Base-by-base conservation (phyloP, 2,329 filamentous ascomycete species). In the Bipolaris oryzae region DNA sequence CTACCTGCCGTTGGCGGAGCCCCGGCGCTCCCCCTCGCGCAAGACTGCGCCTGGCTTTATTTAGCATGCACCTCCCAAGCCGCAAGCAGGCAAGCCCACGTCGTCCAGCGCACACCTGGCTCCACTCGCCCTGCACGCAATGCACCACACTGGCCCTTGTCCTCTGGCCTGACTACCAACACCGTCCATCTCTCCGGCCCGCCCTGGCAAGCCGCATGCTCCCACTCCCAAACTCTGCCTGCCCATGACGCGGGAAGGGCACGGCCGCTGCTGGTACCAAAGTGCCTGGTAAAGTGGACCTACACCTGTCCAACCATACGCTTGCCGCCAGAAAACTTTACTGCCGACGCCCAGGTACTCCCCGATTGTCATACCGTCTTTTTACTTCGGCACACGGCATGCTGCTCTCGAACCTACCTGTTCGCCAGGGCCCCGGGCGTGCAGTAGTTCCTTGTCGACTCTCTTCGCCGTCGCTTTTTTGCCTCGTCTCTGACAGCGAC, bases 31-130 rank as follows among this genome's bases (percentile, higher is more conserved):
- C 53, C 47, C 45, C 53, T 60, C 53, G 53, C 53, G 33, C n/a
- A 41, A 55, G 53, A 44, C 57, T 53, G 48, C 56, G 48, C 42
- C 23, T 53, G 50, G 57, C 57, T 57, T 57, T 60, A 60, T 60
- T 60, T 57, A 56, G 53, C 33, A 51, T 50, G 48, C 39, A 35
- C 21, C 41, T 33, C 48, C 49, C 50, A 57, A 11, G 31, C 53
- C 33, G 39, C 45, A 50, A 50, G 23, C 44, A 34, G 56, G 15
- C 48, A 59, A 53, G 48, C 18, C 41, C 23, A 37, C 10, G 43
- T 51, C 23, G 48, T 41, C 45, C 56, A 55, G 39, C 55, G 21
- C 53, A 49, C 50, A 44, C 28, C 50, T 37, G 37, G 45, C 13
- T 57, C 50, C 55, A 54, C 55, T 50, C 33, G 9, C 18, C 20